phyloP scores from a whole-genome alignment of 2,329 filamentous ascomycete species.

The Penicillium sp. region DNA sequence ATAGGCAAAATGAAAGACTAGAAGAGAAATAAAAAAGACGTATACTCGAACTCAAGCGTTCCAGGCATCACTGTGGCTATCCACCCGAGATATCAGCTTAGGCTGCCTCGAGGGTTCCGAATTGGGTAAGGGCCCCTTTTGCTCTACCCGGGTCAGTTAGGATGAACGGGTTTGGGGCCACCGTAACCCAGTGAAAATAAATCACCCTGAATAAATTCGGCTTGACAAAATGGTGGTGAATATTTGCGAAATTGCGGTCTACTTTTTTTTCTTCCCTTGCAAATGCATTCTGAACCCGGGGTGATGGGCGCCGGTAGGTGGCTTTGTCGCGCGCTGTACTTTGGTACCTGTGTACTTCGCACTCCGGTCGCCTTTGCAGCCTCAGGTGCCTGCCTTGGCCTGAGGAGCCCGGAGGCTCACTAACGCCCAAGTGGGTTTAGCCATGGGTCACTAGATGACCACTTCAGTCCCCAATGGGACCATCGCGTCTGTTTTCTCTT shows the following conservation, averaged over 20 bases:
- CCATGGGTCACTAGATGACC: not conserved
- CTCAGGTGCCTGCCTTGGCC: not conserved
- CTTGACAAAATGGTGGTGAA: not conserved
- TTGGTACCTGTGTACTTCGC: not conserved
- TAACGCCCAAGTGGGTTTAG: not conserved
- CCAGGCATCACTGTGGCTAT: conserved; percentile 16
- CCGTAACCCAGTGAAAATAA: not conserved
- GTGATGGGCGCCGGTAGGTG: conserved; percentile 18
- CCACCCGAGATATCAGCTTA: conserved; percentile 17
- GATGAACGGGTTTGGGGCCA: conserved; percentile 13
- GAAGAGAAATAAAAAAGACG: not conserved
- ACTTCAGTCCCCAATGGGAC: not conserved
- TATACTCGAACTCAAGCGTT: not conserved
- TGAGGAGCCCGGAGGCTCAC: not conserved
- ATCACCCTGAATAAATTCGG: not conserved
- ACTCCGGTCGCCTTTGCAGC: not conserved
- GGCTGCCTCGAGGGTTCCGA: conserved; percentile 11
- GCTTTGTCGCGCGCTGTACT: conserved; percentile 10
- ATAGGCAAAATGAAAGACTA: conserved; percentile 15
- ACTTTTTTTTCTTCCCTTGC: not conserved
- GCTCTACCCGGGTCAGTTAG: conserved; percentile 11
- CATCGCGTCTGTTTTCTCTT: not conserved
- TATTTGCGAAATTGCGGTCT: not conserved
- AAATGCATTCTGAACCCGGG: conserved; percentile 15
- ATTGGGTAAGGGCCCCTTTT: conserved; percentile 18